These are phyloP conservation scores for Coprinopsis marcescibilis DNA, from an alignment of 768 basidiomycete species.

Conservation along the genomic window DNA sequence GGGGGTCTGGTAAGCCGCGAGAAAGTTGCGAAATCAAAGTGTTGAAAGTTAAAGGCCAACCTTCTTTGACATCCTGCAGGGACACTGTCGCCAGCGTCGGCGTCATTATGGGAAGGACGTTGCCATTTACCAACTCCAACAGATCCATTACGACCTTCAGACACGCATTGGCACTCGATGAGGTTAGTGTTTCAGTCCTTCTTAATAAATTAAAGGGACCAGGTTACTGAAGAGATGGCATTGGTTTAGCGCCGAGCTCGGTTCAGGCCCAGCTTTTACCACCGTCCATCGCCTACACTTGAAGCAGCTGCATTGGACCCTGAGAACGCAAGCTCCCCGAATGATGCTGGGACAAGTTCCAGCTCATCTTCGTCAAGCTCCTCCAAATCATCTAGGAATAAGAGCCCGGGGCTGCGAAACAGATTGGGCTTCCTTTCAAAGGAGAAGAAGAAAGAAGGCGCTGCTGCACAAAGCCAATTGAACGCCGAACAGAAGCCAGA, in stretches of 20 bases:
- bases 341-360: background rate
- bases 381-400: background rate
- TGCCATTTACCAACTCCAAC: slow-evolving; percentile 68
- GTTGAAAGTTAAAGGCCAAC: too few species aligned
- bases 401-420: slow-evolving; percentile 9
- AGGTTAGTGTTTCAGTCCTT: slow-evolving; percentile 36
- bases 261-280: slow-evolving; percentile 60
- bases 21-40: too few species aligned
- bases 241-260: slow-evolving; percentile 51
- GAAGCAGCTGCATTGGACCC: slow-evolving; percentile 21
- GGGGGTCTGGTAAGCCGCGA: slow-evolving; percentile 72
- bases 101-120: slow-evolving; percentile 44
- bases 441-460: background rate
- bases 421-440: background rate
- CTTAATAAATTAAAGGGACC: too few species aligned
- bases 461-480: background rate
- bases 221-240: background rate
- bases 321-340: slow-evolving; percentile 17
- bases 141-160: slow-evolving; percentile 63
- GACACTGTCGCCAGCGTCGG: slow-evolving; percentile 81
- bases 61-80: too few species aligned
- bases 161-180: slow-evolving; percentile 74
- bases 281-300: slow-evolving; percentile 32
- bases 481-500: slow-evolving; percentile 13
- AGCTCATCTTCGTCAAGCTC: slow-evolving; percentile 2